phyloP scores from a whole-genome alignment of 805 yeast genomes.

The Yarrowia yakushimensis region DNA sequence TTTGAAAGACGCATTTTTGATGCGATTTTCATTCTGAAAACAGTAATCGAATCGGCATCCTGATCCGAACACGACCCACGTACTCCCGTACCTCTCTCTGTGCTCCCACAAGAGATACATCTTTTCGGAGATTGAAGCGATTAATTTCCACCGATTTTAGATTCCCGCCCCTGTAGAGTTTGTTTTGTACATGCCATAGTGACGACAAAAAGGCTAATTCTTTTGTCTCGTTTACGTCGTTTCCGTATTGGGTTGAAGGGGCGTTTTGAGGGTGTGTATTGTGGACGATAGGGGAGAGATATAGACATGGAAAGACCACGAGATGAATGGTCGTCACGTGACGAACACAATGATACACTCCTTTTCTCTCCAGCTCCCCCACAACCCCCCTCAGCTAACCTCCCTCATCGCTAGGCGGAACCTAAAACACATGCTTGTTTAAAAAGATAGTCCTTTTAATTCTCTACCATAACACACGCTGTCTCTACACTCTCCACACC shows the following conservation, averaged over 20 bases:
- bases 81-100: too few relatives aligned
- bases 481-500: neutral
- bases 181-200: neutral
- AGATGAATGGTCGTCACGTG: neutral
- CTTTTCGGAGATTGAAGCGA: neutral
- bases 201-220: neutral
- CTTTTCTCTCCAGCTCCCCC: neutral
- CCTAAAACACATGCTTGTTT: neutral
- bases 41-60: neutral
- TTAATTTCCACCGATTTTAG: slow-evolving; percentile 13
- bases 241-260: neutral
- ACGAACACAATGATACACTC: neutral
- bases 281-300: neutral
- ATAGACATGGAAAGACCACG: neutral
- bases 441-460: neutral
- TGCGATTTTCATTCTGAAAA: too few relatives aligned
- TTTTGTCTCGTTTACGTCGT: neutral
- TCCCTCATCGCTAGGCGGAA: neutral
- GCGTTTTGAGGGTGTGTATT: too few relatives aligned
- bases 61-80: neutral
- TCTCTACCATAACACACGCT: neutral
- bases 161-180: slow-evolving; percentile 17
- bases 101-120: neutral
- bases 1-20: too few relatives aligned
- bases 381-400: neutral